Evolutionary conservation across 2,329 filamentous ascomycete species (phyloP), one percentile per base, ranked within the genome.

Genomic region (Ceratocystis papillata): DNA sequence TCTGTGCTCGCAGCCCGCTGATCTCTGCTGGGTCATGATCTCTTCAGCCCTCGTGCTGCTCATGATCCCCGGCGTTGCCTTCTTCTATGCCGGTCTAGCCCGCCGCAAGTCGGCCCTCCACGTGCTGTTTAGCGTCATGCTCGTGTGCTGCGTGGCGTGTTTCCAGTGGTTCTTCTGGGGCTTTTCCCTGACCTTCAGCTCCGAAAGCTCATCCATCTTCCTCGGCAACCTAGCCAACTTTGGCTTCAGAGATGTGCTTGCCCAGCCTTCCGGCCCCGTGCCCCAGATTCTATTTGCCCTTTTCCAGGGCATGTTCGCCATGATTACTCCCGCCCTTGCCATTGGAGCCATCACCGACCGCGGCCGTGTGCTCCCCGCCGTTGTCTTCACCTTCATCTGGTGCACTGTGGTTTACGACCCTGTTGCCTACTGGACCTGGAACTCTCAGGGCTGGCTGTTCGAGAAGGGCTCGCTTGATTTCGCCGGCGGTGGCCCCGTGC

Each of bases 151-250:
- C 10, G 84, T 95, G 70, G 84, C 91, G 68, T 87, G 85, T 62
- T 95, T 96, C 77, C 90, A 96, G 74, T 96, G 91, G 90, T 96
- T 95, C 79, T 93, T 96, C 79, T 96, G 90, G 90, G 90, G 90
- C 61, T 96, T 93, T 76, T 93, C 88, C 10, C 79, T 96, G 64
- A 82, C 89, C 69, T 96, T 95, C 76, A 91, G 89, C 5, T 89
- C 91, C 75, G 84, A 84, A 25, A 89, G 89, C 67, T 88, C 87
- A 70, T 80, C 80, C 69, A n/a, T 59, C 12, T 96, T 85, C 78
- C 87, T 96, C 68, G 90, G 90, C 59, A 83, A 91, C 70, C 80
- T 96, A 61, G 79, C 83, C 70, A 92, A 95, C 80, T 87, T 96
- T 72, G 91, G 89, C 44, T 83, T 95, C 71, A 88, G 82, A 76